Conservation (phyloP, 306 rosid species). For the Lathyrus aphaca region DNA sequence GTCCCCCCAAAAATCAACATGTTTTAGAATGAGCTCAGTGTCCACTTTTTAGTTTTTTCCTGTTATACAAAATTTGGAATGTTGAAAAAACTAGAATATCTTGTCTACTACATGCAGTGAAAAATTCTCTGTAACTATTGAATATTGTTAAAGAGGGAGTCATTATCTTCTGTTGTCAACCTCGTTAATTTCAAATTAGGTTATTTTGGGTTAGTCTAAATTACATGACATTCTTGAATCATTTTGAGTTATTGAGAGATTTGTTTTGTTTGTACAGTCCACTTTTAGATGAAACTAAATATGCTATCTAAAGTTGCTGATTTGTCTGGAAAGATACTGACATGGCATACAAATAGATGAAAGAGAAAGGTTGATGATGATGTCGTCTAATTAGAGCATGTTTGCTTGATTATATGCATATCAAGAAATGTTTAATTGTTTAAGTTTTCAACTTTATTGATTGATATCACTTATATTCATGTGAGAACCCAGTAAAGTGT, state of each 20-base stretch:
- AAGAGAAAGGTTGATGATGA: conserved; percentile 10
- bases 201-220: conserved; percentile 27
- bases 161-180: conserved; percentile 7
- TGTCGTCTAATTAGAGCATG: conserved; percentile 17
- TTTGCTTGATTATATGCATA: conserved; percentile 29
- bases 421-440: not conserved
- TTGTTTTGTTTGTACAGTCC: conserved; percentile 6
- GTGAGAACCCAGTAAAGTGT: conserved; percentile 5
- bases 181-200: conserved; percentile 11
- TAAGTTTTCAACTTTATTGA: conserved; percentile 3
- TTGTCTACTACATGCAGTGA: conserved; percentile 11
- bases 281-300: conserved; percentile 12
- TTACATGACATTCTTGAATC: not conserved
- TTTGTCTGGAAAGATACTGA: conserved; percentile 17
- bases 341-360: conserved; percentile 1
- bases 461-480: not conserved
- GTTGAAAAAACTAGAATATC: conserved; percentile 24
- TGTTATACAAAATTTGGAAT: conserved; percentile 20
- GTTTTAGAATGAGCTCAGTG: conserved; percentile 19
- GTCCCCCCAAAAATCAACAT: conserved; percentile 11
- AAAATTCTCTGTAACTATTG: conserved; percentile 24
- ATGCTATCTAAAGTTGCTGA: conserved; percentile 16
- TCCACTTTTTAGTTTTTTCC: conserved; percentile 8
- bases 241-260: not conserved
- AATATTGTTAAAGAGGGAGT: conserved; percentile 19